A percentile compares a stretch with the other conserved stretches of the same genome.
These are phyloP conservation scores for Teunomyces lycoperdinae DNA, from an alignment of 805 yeast species.

Conservation along the genomic window DNA sequence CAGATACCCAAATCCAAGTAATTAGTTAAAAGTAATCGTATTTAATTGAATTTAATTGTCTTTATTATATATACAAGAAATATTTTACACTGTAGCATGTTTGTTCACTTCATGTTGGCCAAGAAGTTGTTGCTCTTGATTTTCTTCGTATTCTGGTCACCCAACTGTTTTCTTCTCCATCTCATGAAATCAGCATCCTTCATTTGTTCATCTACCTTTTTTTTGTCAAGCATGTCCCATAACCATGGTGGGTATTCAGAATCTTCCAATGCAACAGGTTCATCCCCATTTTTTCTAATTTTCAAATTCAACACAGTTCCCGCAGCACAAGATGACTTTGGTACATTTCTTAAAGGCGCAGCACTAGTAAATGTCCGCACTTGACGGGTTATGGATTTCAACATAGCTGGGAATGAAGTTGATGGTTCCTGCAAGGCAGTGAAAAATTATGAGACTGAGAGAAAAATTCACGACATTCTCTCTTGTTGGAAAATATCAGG, in stretches of 20 bases:
- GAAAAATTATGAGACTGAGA: not conserved
- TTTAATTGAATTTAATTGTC: not conserved
- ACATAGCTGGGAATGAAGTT: not conserved
- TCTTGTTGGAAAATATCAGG: not conserved
- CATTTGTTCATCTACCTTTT: slow-evolving; percentile 54
- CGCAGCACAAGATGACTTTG: slow-evolving; percentile 55
- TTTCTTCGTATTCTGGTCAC: slow-evolving; percentile 62
- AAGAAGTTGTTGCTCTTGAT: slow-evolving; percentile 81
- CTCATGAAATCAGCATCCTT: slow-evolving; percentile 60
- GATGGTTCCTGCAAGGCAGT: not conserved
- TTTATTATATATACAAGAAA: slow-evolving; percentile 1
- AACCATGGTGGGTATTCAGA: slow-evolving; percentile 92
- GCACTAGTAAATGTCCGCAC: not conserved
- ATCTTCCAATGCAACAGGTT: slow-evolving; percentile 85
- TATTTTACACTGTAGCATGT: not conserved
- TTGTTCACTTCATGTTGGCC: slow-evolving; percentile 43
- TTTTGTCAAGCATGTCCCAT: slow-evolving; percentile 77
- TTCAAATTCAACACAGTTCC: slow-evolving; percentile 74
- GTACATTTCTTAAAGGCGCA: not conserved
- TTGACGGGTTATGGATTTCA: slow-evolving; percentile 1
- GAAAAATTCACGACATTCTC: not conserved
- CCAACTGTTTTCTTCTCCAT: slow-evolving; percentile 65
- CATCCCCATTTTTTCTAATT: slow-evolving; percentile 76
- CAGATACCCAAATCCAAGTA: slow-evolving; percentile 9
- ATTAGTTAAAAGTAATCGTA: slow-evolving; percentile 3